These are phyloP conservation scores for Bretschneidera sinensis DNA, from an alignment of 345 rosid species.

Conservation along the genomic window DNA sequence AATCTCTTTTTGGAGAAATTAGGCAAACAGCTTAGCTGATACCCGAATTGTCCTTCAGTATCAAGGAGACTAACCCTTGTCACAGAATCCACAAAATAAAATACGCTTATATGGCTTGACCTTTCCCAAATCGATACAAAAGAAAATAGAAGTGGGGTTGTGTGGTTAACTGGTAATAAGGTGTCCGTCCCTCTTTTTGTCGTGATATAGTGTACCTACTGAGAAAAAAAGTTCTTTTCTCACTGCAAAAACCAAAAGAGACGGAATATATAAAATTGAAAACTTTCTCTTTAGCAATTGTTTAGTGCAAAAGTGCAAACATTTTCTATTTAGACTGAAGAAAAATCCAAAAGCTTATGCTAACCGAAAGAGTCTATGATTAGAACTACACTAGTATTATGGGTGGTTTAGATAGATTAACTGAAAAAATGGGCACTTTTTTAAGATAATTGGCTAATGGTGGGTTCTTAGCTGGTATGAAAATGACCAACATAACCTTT, in stretches of 20 bases:
- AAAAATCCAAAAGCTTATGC: slow-evolving; percentile 26
- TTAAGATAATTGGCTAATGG: too few relatives aligned
- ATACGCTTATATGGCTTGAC: slow-evolving; percentile 15
- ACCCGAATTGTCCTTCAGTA: slow-evolving; percentile 35
- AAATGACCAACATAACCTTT: slow-evolving; percentile 6
- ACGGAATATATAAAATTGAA: background rate
- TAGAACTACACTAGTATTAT: background rate
- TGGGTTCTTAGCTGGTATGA: background rate
- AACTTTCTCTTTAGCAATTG: slow-evolving; percentile 11
- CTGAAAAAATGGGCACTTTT: too few relatives aligned
- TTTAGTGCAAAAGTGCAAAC: background rate
- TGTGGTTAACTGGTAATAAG: slow-evolving; percentile 18
- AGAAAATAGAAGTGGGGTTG: slow-evolving; percentile 9
- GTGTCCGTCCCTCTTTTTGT: slow-evolving; percentile 29
- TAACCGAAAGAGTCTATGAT: slow-evolving; percentile 8
- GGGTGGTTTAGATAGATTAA: too few relatives aligned
- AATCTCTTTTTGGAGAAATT: slow-evolving; percentile 11
- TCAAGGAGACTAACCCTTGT: slow-evolving; percentile 37
- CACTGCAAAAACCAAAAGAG: slow-evolving; percentile 2
- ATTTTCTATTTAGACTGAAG: slow-evolving; percentile 25
- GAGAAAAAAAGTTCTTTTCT: slow-evolving; percentile 15
- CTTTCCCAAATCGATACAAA: slow-evolving; percentile 26
- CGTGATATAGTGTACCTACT: slow-evolving; percentile 14
- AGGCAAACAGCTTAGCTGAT: slow-evolving; percentile 16
- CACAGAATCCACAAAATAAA: slow-evolving; percentile 37